Evolutionary conservation across 805 yeast species (phyloP).

Genomic region (Ogataea naganishii): DNA sequence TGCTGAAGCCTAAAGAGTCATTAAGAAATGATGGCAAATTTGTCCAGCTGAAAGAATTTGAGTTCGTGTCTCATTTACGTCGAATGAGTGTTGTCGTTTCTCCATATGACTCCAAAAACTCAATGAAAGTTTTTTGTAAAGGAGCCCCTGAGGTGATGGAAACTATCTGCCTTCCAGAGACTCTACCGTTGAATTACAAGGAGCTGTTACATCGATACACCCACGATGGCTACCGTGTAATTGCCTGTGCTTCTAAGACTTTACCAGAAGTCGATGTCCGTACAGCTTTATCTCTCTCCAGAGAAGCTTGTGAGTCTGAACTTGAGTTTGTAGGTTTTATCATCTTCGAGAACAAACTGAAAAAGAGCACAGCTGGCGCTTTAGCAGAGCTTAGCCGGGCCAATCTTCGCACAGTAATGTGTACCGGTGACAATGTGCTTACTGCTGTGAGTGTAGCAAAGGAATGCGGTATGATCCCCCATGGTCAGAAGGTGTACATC

Average conservation of each 20-base stretch:
- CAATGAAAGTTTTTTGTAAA: conserved; percentile 58
- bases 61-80: conserved; percentile 76
- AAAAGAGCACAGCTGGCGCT: conserved; percentile 55
- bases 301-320: conserved; percentile 63
- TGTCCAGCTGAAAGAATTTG: conserved; percentile 48
- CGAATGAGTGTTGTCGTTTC: conserved; percentile 82
- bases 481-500: conserved; percentile 41
- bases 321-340: conserved; percentile 81
- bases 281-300: conserved; percentile 38
- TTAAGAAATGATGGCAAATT: conserved; percentile 21
- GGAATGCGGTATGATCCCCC: conserved; percentile 63
- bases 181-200: conserved; percentile 69
- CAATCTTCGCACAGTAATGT: conserved; percentile 78
- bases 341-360: conserved; percentile 85
- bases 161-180: conserved; percentile 60
- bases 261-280: conserved; percentile 33
- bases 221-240: conserved; percentile 89
- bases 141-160: conserved; percentile 97
- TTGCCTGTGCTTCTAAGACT: conserved; percentile 74
- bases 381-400: conserved; percentile 57
- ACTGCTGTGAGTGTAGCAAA: conserved; percentile 92
- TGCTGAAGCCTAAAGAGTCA: conserved; percentile 33
- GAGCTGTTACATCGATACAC: conserved; percentile 77
- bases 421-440: conserved; percentile 93
- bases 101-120: conserved; percentile 26